Percentiles rank a stretch among this genome's conserved stretches.
Conservation (phyloP, 257 asterid species). For the Nicotiana paniculata region DNA sequence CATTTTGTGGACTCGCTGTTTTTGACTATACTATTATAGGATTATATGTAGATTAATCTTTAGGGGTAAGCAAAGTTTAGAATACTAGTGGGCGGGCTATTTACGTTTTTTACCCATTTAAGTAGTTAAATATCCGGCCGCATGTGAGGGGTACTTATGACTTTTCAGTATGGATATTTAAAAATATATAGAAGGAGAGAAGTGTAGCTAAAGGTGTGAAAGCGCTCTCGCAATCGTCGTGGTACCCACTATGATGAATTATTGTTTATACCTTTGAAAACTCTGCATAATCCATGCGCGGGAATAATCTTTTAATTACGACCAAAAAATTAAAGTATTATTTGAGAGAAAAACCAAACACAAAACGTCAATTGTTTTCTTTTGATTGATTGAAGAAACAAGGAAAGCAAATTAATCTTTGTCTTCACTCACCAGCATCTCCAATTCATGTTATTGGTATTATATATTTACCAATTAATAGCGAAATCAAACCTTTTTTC, state of each 20-base stretch:
- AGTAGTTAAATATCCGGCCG: too few species aligned
- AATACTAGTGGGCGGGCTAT: too few species aligned
- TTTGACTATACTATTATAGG: too few species aligned
- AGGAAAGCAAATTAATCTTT: neutral
- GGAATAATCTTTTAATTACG: neutral
- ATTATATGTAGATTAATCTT: too few species aligned
- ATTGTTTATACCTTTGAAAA: neutral
- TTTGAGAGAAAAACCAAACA: neutral
- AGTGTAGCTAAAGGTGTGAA: too few species aligned
- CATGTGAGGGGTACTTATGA: too few species aligned
- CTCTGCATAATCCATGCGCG: neutral
- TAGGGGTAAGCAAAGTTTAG: too few species aligned
- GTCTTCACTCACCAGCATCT: neutral
- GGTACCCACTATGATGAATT: slow-evolving; percentile 3
- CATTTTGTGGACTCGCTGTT: too few species aligned
- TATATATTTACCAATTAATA: neutral
- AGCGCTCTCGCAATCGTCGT: neutral
- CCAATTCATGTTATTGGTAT: neutral
- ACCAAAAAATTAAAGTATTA: neutral
- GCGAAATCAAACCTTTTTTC: neutral
- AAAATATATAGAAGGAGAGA: too few species aligned
- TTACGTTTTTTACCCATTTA: too few species aligned
- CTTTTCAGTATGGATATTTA: too few species aligned
- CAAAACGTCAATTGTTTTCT: neutral
- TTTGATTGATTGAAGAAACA: neutral